Percentiles rank a stretch among this genome's conserved stretches.
phyloP scores from a whole-genome alignment of 495 filamentous ascomycete species.

The Penicillium turbatum region DNA sequence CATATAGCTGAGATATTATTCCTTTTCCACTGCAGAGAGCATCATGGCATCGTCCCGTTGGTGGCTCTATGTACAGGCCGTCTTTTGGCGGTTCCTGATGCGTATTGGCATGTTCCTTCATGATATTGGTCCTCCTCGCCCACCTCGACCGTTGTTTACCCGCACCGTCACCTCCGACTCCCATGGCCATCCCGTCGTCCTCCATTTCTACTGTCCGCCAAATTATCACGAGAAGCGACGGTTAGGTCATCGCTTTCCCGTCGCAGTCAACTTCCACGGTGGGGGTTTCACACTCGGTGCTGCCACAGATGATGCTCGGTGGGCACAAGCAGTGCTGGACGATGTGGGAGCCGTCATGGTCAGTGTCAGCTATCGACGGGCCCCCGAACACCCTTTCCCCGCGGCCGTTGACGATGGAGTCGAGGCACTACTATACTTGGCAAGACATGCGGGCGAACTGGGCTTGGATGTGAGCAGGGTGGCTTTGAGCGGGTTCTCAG shows the following conservation, averaged over 20 bases:
- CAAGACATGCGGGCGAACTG: constrained; percentile 52
- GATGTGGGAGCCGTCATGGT: constrained; percentile 60
- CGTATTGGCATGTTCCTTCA: constrained; percentile 75
- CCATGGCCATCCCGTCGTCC: constrained; percentile 50
- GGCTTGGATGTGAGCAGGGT: constrained; percentile 58
- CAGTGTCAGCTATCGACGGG: constrained; percentile 71
- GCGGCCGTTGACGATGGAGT: constrained; percentile 72
- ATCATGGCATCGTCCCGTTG: constrained; percentile 54
- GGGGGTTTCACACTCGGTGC: constrained; percentile 74
- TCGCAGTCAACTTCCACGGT: constrained; percentile 71
- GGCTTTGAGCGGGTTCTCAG: constrained; percentile 78
- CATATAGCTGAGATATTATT: neutral
- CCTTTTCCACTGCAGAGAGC: neutral
- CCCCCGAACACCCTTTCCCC: constrained; percentile 75
- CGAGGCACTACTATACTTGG: constrained; percentile 63
- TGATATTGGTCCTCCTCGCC: constrained; percentile 59
- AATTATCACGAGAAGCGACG: constrained; percentile 46
- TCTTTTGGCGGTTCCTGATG: constrained; percentile 75
- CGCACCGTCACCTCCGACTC: constrained; percentile 56
- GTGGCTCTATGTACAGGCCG: constrained; percentile 67
- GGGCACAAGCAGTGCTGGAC: constrained; percentile 53
- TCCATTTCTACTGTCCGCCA: constrained; percentile 77
- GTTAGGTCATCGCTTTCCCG: constrained; percentile 47
- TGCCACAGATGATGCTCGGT: constrained; percentile 67
- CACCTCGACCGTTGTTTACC: constrained; percentile 63